A percentile compares a stretch with the other conserved stretches of the same genome.
These are phyloP conservation scores for Myrmaecium sp. DNA, from an alignment of 2,329 filamentous ascomycete species.

Conservation along the genomic window DNA sequence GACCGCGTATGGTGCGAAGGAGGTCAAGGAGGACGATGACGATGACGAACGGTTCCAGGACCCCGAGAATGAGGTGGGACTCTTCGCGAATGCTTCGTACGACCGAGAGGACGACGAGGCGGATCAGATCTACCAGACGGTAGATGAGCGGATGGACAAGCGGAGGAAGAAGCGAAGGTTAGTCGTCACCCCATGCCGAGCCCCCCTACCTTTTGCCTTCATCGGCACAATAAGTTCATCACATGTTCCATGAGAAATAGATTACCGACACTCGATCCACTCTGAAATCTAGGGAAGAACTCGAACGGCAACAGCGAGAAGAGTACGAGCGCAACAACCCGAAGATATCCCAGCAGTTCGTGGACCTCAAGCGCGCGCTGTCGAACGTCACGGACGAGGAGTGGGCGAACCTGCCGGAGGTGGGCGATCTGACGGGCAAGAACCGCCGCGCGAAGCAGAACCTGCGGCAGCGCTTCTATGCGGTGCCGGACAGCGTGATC, in stretches of 20 bases:
- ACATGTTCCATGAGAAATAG: slow-evolving; percentile 11
- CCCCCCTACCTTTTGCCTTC: slow-evolving; percentile 4
- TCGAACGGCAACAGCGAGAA: slow-evolving; percentile 77
- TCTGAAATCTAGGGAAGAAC: slow-evolving; percentile 63
- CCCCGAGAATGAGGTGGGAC: slow-evolving; percentile 87
- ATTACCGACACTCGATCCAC: slow-evolving; percentile 6
- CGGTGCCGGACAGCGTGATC: slow-evolving; percentile 88
- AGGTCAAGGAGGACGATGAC: slow-evolving; percentile 55
- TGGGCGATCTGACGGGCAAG: slow-evolving; percentile 90
- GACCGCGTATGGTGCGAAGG: slow-evolving; percentile 53
- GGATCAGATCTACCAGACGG: slow-evolving; percentile 84
- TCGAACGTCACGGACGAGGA: slow-evolving; percentile 84
- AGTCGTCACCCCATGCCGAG: slow-evolving; percentile 28
- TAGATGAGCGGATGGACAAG: slow-evolving; percentile 94
- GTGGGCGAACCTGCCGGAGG: slow-evolving; percentile 89
- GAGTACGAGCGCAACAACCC: slow-evolving; percentile 96
- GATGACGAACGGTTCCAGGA: slow-evolving; percentile 79
- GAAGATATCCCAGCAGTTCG: slow-evolving; percentile 96
- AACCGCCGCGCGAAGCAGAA: slow-evolving; percentile 76
- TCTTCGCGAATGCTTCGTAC: slow-evolving; percentile 82
- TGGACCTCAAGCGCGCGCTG: slow-evolving; percentile 81
- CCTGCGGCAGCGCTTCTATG: slow-evolving; percentile 70
- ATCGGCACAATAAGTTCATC: slow-evolving; percentile 13
- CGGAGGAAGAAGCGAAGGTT: slow-evolving; percentile 74
- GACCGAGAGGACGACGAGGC: slow-evolving; percentile 97